phyloP scores from a whole-genome alignment of 441 rosid species.

The Croton setiger region DNA sequence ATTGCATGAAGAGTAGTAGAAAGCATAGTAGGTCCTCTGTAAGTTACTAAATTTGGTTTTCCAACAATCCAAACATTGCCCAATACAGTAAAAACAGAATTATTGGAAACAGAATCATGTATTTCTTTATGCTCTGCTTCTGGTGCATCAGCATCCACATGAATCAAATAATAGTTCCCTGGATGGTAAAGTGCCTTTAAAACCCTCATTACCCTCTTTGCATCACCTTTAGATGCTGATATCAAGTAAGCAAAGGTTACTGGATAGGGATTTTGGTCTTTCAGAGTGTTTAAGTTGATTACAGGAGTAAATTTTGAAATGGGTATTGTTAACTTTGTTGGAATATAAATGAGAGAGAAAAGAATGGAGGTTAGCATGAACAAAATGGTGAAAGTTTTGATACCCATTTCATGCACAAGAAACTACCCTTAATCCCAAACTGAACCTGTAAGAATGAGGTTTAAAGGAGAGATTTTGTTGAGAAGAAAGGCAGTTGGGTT shows the following conservation, averaged over 20 bases:
- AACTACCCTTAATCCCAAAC: not conserved
- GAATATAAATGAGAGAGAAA: constrained; percentile 49
- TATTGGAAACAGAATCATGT: constrained; percentile 47
- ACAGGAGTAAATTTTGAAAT: constrained; percentile 33
- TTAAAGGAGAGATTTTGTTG: constrained; percentile 2
- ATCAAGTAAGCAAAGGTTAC: constrained; percentile 84
- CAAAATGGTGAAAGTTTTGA: constrained; percentile 50
- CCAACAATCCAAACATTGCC: constrained; percentile 85
- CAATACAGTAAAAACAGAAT: constrained; percentile 52
- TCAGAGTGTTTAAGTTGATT: constrained; percentile 32
- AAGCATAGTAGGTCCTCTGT: constrained; percentile 69
- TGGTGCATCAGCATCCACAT: constrained; percentile 68
- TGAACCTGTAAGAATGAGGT: not conserved
- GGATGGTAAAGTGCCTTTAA: constrained; percentile 87
- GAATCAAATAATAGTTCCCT: constrained; percentile 75
- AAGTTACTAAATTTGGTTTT: constrained; percentile 60
- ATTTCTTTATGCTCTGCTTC: constrained; percentile 53
- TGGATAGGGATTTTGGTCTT: constrained; percentile 61
- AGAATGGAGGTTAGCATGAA: constrained; percentile 52
- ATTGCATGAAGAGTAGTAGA: constrained; percentile 72
- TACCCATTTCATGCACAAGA: constrained; percentile 40
- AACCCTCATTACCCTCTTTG: constrained; percentile 57
- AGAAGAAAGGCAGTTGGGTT: not conserved
- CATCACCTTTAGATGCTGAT: constrained; percentile 67
- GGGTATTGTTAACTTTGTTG: constrained; percentile 37